phyloP scores from a whole-genome alignment of 495 filamentous ascomycete species.

The Penicillium nucicola region DNA sequence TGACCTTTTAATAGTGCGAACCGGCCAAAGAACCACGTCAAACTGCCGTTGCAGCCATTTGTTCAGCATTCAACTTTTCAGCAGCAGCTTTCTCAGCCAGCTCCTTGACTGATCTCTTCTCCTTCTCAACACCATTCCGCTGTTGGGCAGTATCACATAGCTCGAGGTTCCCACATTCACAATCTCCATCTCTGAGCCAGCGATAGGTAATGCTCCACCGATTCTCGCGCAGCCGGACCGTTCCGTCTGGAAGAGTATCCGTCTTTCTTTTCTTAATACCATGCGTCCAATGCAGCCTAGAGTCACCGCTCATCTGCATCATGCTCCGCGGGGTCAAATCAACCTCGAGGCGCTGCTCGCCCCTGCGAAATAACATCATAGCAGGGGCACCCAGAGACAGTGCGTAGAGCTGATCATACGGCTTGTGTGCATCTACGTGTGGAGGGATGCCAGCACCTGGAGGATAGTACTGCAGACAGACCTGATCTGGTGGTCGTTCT shows the following conservation, averaged over 20 bases:
- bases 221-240: conserved; percentile 24
- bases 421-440: conserved; percentile 36
- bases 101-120: conserved; percentile 33
- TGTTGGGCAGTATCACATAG: conserved; percentile 36
- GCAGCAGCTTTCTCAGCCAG: conserved; percentile 10
- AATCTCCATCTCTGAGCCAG: conserved; percentile 36
- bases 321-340: conserved; percentile 34
- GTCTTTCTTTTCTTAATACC: conserved; percentile 42
- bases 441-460: conserved; percentile 41
- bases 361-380: conserved; percentile 34
- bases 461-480: conserved; percentile 43
- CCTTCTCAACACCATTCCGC: conserved; percentile 34
- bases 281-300: conserved; percentile 43
- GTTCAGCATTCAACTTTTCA: not conserved
- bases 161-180: conserved; percentile 37
- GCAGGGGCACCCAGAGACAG: conserved; percentile 35
- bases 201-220: conserved; percentile 43
- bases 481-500: conserved; percentile 35
- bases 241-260: conserved; percentile 31
- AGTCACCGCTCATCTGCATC: conserved; percentile 37
- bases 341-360: conserved; percentile 28
- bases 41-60: too few relatives aligned
- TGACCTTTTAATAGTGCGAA: not conserved
- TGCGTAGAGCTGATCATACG: conserved; percentile 42
- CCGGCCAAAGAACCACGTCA: not conserved